Evolutionary conservation across 2,329 filamentous ascomycete species (phyloP), one percentile per base, ranked within the genome.

Genomic region (Immersiporthe knoxdaviesiana): DNA sequence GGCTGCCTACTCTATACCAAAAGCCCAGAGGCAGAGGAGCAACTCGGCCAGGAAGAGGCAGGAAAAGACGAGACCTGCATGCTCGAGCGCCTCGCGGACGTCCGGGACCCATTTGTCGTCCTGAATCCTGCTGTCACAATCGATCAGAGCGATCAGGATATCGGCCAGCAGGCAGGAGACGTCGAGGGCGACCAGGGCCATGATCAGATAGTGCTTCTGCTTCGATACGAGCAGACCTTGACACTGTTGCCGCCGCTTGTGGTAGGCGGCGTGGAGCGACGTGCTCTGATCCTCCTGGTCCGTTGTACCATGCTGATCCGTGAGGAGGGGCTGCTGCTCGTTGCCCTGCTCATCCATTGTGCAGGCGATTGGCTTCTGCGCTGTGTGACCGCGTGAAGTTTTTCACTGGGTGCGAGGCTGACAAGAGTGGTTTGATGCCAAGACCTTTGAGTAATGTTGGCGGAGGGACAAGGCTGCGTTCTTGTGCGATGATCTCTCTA

Each of bases 31-130:
- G 39, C 84, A 86, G 2, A 85, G 78, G 12, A 84, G 67, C 76
- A 92, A 77, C 78, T 92, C 91, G 0, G 84, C 73, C 81, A 92
- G 82, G 76, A 92, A 92, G 37, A 91, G 74, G 72, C 83, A 87
- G 67, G 87, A 90, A 75, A 92, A 88, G 2, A 86, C 80, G 59
- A 91, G 77, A 7, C 87, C 85, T 44, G 85, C 78, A 2, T 83
- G 79, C 16, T 83, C 83, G 54, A 92, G 78, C 0, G 76, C 70
- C n/a, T 76, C 72, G 21, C 77, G 76, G 44, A 81, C 75, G 1
- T 73, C 69, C 11, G 73, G 71, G 7, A 84, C 82, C 83, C 84
- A 85, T 0, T 76, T 72, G 73, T 81, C 79, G 63, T 80, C 73
- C 41, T 77, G 71, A 50, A 77, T 75, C 60, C 80, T 77, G 72